Base-by-base conservation (phyloP, 208 protist species). In the Trypanosoma cruzi region DNA sequence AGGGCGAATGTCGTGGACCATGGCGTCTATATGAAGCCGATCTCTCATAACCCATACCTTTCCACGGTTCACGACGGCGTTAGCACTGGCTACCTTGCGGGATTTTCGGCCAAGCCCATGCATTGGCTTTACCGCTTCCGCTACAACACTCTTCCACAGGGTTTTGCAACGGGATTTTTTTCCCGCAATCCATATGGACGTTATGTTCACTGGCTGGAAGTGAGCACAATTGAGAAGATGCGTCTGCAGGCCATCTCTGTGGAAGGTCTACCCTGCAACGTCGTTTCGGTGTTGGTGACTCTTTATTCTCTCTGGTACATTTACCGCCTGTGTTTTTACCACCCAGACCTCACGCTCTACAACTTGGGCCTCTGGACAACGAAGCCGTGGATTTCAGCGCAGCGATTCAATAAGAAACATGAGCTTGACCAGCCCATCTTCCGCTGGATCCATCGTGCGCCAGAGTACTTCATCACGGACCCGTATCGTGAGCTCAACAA, bases 321-420 rank as follows among this genome's bases (percentile, higher is more conserved):
- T 24, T 90, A 88, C 71, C 86, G 89, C 73, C 81, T 92, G n/a
- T 65, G 75, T 50, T 87, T 91, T 64, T 75, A 88, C 48, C 89
- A 95, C 69, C 89, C 89, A 46, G 89, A 95, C 74, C 82, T 95
- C 64, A 95, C 86, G 31, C 73, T 95, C 14, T 95, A 92, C 82
- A 92, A 92, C 73, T 42, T 95, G n/a, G 85, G 73, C 36, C 76
- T 91, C 24, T 90, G 82, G 81, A 72, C 83, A 29, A 91, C 85
- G 64, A 92, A 92, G 83, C 84, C 85, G 64, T 95, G 85, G 86
- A 80, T 92, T 72, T 77, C 90, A 69, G 85, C 91, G 72, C 77
- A 88, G 73, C 86, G 89, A 73, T 93, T 93, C 77, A 91, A 88
- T 79, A 95, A 95, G 81, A 92, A 92, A 78, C 61, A 80, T n/a